Conservation (phyloP, 2,329 filamentous ascomycete species). For the Ophiostoma sp. region DNA sequence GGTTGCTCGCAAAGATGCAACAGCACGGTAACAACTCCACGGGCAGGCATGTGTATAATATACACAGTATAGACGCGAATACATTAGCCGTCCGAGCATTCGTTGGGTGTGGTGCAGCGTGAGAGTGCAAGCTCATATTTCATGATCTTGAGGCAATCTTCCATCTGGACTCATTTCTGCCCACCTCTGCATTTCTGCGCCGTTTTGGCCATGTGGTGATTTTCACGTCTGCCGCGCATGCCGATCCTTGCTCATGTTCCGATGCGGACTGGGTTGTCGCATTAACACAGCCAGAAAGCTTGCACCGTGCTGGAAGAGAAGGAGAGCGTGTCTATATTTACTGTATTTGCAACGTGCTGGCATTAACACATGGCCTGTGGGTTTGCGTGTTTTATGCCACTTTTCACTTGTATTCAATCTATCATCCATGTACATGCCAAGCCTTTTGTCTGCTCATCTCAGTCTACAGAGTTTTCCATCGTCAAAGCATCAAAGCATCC, state of each 20-base stretch:
- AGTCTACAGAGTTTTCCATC: background rate
- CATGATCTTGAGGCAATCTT: background rate
- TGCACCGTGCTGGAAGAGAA: background rate
- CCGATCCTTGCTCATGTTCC: background rate
- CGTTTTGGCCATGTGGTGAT: background rate
- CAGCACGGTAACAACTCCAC: background rate
- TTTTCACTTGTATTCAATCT: background rate
- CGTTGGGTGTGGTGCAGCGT: background rate
- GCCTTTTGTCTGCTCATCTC: background rate
- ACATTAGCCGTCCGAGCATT: no score
- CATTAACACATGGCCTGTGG: background rate
- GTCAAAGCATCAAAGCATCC: background rate
- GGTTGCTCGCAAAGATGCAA: background rate
- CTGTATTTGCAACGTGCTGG: background rate
- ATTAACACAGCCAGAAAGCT: background rate
- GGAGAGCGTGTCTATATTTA: background rate
- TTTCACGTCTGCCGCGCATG: background rate
- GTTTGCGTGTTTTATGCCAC: constrained; percentile 9
- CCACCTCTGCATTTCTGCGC: background rate
- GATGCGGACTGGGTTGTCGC: background rate
- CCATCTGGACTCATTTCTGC: background rate
- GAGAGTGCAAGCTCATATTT: background rate
- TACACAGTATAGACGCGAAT: no score
- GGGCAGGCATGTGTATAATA: background rate
- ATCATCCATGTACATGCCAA: background rate